phyloP scores from a whole-genome alignment of 805 yeast species.

The Myxozyma neotropica region DNA sequence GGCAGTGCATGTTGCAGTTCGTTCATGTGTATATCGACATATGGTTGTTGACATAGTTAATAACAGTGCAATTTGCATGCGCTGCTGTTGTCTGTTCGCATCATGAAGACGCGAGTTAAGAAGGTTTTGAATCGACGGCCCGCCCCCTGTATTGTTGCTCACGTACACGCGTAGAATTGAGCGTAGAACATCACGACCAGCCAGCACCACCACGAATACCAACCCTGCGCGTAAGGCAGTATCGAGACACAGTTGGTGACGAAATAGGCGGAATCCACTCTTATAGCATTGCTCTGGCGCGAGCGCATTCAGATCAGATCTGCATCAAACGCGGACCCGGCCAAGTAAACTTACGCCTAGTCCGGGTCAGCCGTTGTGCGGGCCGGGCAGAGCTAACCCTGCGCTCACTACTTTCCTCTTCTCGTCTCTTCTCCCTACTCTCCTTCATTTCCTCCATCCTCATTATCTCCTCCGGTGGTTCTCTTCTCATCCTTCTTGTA shows the following conservation, averaged over 20 bases:
- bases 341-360: neutral
- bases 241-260: neutral
- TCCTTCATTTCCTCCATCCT: neutral
- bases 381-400: conserved; percentile 6
- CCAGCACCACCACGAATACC: neutral
- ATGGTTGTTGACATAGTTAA: too few relatives aligned
- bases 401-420: neutral
- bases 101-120: neutral
- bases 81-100: neutral
- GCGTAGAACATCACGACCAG: neutral
- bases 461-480: neutral
- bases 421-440: conserved; percentile 3
- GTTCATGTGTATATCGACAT: too few relatives aligned
- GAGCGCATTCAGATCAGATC: neutral
- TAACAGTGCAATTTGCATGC: neutral
- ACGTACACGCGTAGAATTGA: neutral
- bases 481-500: neutral
- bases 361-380: neutral
- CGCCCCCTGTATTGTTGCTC: neutral
- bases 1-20: too few relatives aligned
- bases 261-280: too few relatives aligned
- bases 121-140: neutral
- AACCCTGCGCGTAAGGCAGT: neutral
- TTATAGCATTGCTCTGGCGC: neutral
- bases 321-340: conserved; percentile 11